Base-by-base conservation (phyloP, 768 basidiomycete genomes). In the Tulasnella sp. region DNA sequence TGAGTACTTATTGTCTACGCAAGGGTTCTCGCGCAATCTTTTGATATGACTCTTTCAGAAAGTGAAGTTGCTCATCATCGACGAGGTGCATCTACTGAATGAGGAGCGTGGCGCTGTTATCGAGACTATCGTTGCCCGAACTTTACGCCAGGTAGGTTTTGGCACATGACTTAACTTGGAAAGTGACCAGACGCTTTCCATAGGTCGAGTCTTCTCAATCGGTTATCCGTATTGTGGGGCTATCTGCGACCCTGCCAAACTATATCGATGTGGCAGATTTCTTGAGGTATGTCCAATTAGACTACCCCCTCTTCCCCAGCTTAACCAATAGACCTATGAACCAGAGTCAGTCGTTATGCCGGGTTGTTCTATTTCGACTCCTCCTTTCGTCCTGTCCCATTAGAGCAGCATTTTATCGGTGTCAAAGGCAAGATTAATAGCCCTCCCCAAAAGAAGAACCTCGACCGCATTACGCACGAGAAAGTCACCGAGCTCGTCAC, bases 21-120 rank as follows among this genome's bases (percentile, higher is more conserved):
- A 38, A 38, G 15, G 7, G 7, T 38, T 38, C 7, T 7, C 34
- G 34, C 34, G 34, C 34, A 38, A 7, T 15, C 34, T 15, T 7
- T 38, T 38, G 34, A 38, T 38, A 15, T 44, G 13, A 30, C 61
- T 49, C 60, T 9, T 11, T 26, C 65, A 97, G 95, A 86, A 81
- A 73, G 76, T 98, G 65, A 94, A 93, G 68, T 76, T 99, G 26
- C 78, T 99, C 41, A 96, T 99, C 67, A 95, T 98, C 61, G 96
- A 98, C 65, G 96, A 99, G 71, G 89, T 98, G 0, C 96, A 98
- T 72, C 75, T 99, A 19, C 78, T 98, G 49, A 97, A 97, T 67
- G 96, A 98, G 74, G 94, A 96, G 61, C 88, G 96, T 67, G 96
- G 96, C 23, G 93, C 96, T 13, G 95, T 98, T 32, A 93, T 99